Percentiles rank a stretch among this genome's conserved stretches.
Evolutionary conservation across 768 basidiomycete genomes (phyloP).

Genomic region (Pleurotus pulmonarius): DNA sequence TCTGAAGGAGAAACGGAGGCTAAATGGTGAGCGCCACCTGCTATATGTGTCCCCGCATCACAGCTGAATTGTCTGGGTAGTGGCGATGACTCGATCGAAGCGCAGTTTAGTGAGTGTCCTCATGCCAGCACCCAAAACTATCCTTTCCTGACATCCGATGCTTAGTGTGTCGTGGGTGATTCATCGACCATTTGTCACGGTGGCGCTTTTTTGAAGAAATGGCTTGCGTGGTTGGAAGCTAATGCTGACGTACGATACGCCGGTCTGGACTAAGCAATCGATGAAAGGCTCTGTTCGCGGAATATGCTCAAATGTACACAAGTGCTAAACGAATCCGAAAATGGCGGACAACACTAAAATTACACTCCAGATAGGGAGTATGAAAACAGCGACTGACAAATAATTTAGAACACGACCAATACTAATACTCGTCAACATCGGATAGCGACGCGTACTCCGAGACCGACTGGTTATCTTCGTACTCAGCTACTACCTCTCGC

Average conservation of each 20-base stretch:
- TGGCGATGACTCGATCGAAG: constrained; percentile 90
- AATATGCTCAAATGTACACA: neutral
- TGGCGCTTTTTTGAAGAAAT: constrained; percentile 77
- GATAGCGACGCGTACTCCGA: constrained; percentile 78
- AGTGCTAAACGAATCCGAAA: neutral
- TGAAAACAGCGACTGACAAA: neutral
- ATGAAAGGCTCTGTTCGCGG: neutral
- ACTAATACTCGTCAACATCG: constrained; percentile 72
- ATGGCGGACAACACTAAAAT: constrained; percentile 1
- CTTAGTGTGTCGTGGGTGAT: constrained; percentile 89
- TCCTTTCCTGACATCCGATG: neutral
- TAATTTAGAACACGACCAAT: constrained; percentile 5
- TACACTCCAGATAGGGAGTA: neutral
- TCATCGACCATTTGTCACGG: constrained; percentile 89
- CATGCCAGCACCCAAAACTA: neutral
- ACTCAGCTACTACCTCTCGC: constrained; percentile 80
- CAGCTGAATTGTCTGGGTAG: constrained; percentile 28
- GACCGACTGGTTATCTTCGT: constrained; percentile 68
- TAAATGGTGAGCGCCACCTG: constrained; percentile 62
- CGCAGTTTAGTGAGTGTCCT: constrained; percentile 71
- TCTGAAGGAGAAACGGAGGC: constrained; percentile 83
- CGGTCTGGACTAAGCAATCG: constrained; percentile 46
- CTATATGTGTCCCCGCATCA: neutral
- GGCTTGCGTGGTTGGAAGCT: constrained; percentile 87
- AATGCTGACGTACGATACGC: constrained; percentile 91